Percentiles rank a stretch among this genome's conserved stretches.
These are phyloP conservation scores for Yamadazyma triangularis DNA, from an alignment of 1,139 yeast genomes.

Conservation along the genomic window DNA sequence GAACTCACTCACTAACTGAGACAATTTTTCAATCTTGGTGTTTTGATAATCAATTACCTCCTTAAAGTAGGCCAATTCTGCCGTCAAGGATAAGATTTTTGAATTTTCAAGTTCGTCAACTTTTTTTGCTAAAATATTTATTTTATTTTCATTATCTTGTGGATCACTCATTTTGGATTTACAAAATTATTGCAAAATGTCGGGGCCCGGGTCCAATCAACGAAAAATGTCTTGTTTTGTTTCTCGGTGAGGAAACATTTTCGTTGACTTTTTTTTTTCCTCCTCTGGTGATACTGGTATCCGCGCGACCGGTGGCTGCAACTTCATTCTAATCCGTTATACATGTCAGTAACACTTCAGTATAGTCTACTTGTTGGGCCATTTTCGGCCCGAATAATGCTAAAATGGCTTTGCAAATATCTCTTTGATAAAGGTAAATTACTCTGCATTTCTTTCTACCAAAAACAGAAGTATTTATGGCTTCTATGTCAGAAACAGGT, in stretches of 20 bases:
- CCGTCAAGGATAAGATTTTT: slow-evolving; percentile 19
- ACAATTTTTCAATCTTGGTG: slow-evolving; percentile 36
- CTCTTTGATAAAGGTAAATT: slow-evolving; percentile 38
- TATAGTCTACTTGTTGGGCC: slow-evolving; percentile 6
- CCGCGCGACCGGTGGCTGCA: not conserved
- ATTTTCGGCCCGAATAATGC: slow-evolving; percentile 52
- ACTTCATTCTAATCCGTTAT: not conserved
- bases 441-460: slow-evolving; percentile 49
- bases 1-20: slow-evolving; percentile 27
- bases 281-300: not conserved
- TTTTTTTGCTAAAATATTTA: slow-evolving; percentile 10
- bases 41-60: slow-evolving; percentile 37
- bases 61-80: slow-evolving; percentile 33
- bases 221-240: slow-evolving; percentile 4
- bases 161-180: not conserved
- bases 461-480: slow-evolving; percentile 40
- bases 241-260: slow-evolving; percentile 1
- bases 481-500: slow-evolving; percentile 51
- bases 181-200: not conserved
- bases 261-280: not conserved
- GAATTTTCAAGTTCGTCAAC: slow-evolving; percentile 17
- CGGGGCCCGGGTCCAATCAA: not conserved
- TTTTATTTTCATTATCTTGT: slow-evolving; percentile 7
- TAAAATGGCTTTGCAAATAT: slow-evolving; percentile 49
- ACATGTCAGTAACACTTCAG: slow-evolving; percentile 4